Conservation (phyloP, 805 yeast genomes). For the Yarrowia osloensis region DNA sequence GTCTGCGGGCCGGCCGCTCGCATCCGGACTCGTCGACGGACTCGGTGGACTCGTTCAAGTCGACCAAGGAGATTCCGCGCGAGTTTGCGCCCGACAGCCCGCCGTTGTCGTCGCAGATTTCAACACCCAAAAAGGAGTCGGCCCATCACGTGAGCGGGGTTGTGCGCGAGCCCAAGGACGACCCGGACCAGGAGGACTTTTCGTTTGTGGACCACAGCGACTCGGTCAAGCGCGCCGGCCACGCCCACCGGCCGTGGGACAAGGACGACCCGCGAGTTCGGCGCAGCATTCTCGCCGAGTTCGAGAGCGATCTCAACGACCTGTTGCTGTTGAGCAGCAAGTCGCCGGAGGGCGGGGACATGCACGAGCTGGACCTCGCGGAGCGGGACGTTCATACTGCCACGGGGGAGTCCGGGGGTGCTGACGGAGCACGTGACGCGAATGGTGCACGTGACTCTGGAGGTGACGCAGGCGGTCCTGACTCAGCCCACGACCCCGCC, state of each 20-base stretch:
- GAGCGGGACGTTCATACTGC: not conserved
- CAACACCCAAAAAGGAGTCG: slow-evolving; percentile 1
- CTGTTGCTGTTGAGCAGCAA: not conserved
- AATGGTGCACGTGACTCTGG: no score
- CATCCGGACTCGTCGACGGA: slow-evolving; percentile 9
- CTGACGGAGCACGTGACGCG: no score
- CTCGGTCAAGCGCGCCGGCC: not conserved
- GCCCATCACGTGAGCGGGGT: not conserved
- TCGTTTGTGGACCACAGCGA: slow-evolving; percentile 20
- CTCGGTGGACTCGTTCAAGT: slow-evolving; percentile 22
- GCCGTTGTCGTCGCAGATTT: not conserved
- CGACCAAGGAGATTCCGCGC: slow-evolving; percentile 24
- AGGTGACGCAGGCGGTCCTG: no score
- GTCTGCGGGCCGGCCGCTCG: not conserved
- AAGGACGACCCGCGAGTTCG: not conserved
- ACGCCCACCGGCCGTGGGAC: not conserved
- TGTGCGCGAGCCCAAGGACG: not conserved
- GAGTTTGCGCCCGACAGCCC: slow-evolving; percentile 12
- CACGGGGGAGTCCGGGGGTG: no score
- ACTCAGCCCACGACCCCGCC: not conserved
- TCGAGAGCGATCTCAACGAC: slow-evolving; percentile 14
- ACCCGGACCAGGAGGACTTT: slow-evolving; percentile 17
- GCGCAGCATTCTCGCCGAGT: slow-evolving; percentile 14
- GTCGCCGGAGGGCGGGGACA: not conserved
- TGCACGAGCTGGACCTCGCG: not conserved